phyloP scores from a whole-genome alignment of 345 rosid species.

The Camelina hispida region DNA sequence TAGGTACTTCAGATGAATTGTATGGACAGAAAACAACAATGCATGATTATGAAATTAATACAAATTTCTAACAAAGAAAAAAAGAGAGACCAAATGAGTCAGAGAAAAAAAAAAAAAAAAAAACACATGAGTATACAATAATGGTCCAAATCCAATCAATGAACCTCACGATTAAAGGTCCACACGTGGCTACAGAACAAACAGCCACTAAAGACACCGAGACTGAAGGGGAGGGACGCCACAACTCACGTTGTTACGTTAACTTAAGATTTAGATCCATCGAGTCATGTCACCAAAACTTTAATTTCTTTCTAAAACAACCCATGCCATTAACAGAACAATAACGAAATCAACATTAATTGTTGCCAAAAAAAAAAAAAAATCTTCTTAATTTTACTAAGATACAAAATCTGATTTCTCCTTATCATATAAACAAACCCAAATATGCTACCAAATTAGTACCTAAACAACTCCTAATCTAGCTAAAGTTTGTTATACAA shows the following conservation, averaged over 20 bases:
- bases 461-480: not conserved
- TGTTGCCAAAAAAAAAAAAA: not conserved
- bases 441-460: not conserved
- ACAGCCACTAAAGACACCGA: conserved; percentile 22
- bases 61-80: not conserved
- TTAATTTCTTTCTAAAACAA: not conserved
- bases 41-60: not conserved
- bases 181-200: conserved; percentile 34
- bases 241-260: conserved; percentile 31
- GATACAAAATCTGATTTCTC: no score
- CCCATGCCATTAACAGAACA: conserved; percentile 33
- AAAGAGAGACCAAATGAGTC: not conserved
- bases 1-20: not conserved
- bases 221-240: conserved; percentile 15
- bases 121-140: conserved; percentile 16
- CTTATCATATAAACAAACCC: not conserved
- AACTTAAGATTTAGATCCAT: not conserved
- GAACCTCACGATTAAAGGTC: conserved; percentile 4
- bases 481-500: conserved; percentile 17
- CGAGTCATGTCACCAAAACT: not conserved
- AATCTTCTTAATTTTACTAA: not conserved
- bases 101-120: conserved; percentile 21
- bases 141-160: conserved; percentile 22
- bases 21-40: not conserved
- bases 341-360: conserved; percentile 15